A percentile compares a stretch with the other conserved stretches of the same genome.
Evolutionary conservation across 495 filamentous ascomycete species (phyloP).

Genomic region (Staphylotrichum longicolle): DNA sequence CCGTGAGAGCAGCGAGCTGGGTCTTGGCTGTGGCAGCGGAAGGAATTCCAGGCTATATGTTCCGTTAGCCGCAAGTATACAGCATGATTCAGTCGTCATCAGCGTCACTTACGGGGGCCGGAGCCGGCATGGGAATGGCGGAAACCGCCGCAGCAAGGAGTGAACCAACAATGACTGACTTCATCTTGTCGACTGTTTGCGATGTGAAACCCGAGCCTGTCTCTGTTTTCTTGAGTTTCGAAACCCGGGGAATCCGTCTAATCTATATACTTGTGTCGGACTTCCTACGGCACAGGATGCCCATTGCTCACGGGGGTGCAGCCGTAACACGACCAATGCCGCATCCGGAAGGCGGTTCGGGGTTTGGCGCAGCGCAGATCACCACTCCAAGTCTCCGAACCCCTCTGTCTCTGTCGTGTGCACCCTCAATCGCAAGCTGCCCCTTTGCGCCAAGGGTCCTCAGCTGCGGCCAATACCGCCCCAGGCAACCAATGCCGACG

Average conservation of each 20-base stretch:
- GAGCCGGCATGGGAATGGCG: slow-evolving; percentile 35
- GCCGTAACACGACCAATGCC: neutral
- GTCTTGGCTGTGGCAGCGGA: slow-evolving; percentile 50
- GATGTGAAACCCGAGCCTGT: neutral
- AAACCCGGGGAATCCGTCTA: neutral
- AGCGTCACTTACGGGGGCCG: slow-evolving; percentile 31
- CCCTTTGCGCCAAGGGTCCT: slow-evolving; percentile 8
- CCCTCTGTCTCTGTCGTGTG: neutral
- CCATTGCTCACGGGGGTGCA: neutral
- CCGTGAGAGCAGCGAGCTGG: slow-evolving; percentile 54
- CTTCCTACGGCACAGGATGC: neutral
- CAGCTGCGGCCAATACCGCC: slow-evolving; percentile 4
- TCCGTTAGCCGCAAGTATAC: neutral
- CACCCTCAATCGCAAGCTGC: neutral
- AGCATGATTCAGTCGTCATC: neutral
- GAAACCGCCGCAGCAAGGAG: slow-evolving; percentile 28
- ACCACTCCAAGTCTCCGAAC: neutral
- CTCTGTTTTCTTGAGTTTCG: neutral
- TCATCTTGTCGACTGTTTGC: slow-evolving; percentile 25
- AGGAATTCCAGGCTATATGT: slow-evolving; percentile 57
- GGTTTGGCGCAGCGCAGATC: neutral
- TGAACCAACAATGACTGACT: slow-evolving; percentile 23
- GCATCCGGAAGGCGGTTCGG: slow-evolving; percentile 15
- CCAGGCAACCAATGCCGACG: slow-evolving; percentile 21
- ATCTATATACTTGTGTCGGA: neutral